These are phyloP conservation scores for Aspergillus uvarum DNA, from an alignment of 2,329 filamentous ascomycete species.

Conservation along the genomic window DNA sequence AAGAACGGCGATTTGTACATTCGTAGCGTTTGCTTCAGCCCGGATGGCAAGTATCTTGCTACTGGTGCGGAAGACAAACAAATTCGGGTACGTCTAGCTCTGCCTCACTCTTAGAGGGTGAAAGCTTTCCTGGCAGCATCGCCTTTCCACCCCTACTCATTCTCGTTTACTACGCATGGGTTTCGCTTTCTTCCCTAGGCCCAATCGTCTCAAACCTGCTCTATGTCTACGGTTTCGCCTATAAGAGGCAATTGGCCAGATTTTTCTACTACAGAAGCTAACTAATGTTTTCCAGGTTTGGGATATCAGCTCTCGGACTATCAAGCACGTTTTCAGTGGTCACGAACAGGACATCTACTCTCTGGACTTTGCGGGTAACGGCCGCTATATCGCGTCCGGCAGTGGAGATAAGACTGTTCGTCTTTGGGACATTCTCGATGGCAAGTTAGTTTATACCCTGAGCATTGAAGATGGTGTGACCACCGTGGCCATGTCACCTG, in stretches of 20 bases:
- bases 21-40: constrained; percentile 96
- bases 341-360: constrained; percentile 99
- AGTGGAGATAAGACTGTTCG: constrained; percentile 93
- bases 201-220: not conserved
- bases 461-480: constrained; percentile 96
- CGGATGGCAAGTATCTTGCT: constrained; percentile 87
- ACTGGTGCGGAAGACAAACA: constrained; percentile 97
- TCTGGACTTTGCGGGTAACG: constrained; percentile 89
- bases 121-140: not conserved
- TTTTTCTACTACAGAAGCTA: not conserved
- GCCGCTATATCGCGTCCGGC: constrained; percentile 90
- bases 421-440: constrained; percentile 90
- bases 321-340: constrained; percentile 90
- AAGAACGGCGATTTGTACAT: constrained; percentile 94
- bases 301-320: constrained; percentile 81
- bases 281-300: constrained; percentile 67
- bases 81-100: constrained; percentile 68
- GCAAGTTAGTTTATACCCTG: constrained; percentile 77
- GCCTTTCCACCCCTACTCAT: not conserved
- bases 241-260: not conserved
- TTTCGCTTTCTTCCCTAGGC: not conserved
- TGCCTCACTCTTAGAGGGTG: not conserved
- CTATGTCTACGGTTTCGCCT: not conserved
- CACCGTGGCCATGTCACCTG: constrained; percentile 94
- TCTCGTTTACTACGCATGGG: not conserved